Base-by-base conservation (phyloP, 441 rosid genomes). In the Syzygium syzygioides region DNA sequence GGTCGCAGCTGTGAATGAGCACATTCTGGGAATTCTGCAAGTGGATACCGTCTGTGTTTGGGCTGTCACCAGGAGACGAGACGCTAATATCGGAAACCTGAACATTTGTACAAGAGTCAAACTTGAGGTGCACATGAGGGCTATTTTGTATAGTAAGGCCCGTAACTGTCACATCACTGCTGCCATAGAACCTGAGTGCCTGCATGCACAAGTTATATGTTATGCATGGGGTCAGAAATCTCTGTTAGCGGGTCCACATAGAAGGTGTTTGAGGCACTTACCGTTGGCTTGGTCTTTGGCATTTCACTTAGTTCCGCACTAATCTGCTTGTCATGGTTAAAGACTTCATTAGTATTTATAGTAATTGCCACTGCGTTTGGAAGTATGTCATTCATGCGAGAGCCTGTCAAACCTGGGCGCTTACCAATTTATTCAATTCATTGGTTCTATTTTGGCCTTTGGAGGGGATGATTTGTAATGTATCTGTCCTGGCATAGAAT, bases 21-120 rank as follows among this genome's bases (percentile, higher is more conserved):
- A 85, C 86, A 53, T 53, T 85, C 86, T 85, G 37, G 45, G 86
- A 85, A 30, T 85, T 54, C 3, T 85, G 62, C 60, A 85, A 28
- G 59, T 85, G 86, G 25, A 85, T 85, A 20, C 86, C 86, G 34
- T 85, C 86, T 85, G 86, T 85, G 60, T 85, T 85, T 20, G 86
- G 86, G 48, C 86, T 85, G 86, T 85, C 86, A 52, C 86, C 86
- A n/a, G 86, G 86, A n/a, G 86, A 85, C 9, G 86, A 85, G 59
- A 85, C 4, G 62, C 59, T 85, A n/a, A 85, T 55, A 23, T 34
- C 45, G 45, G 25, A 85, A 54, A 85, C 45, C 28, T 3, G 62
- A 53, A 85, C 28, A 3, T 54, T 54, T 19, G 86, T 85, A 34
- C 86, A 85, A 85, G 86, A 53, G 37, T 85, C 86, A 23, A 85